Percentiles rank a stretch among this genome's conserved stretches.
phyloP scores from a whole-genome alignment of 768 basidiomycete genomes.

The Hydnum rufescens region DNA sequence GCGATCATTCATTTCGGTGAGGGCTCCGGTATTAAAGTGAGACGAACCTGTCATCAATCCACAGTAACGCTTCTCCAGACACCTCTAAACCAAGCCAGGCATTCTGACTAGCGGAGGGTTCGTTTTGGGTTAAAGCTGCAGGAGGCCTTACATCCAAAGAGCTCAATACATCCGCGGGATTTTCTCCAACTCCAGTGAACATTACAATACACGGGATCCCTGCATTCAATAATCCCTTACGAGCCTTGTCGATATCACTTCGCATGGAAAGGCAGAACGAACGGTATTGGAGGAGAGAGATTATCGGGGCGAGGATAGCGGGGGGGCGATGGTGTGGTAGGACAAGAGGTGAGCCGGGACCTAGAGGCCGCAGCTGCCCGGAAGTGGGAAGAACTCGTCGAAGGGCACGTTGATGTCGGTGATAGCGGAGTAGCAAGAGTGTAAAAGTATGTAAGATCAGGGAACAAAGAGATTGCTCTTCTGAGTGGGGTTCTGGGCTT shows the following conservation, averaged over 20 bases:
- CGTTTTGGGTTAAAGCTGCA: neutral
- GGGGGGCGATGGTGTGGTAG: slow-evolving; percentile 11
- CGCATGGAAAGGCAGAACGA: slow-evolving; percentile 48
- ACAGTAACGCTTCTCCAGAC: slow-evolving; percentile 53
- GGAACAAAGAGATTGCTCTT: slow-evolving; percentile 3
- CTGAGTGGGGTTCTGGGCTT: slow-evolving; percentile 5
- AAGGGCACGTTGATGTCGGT: slow-evolving; percentile 1
- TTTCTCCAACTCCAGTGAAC: slow-evolving; percentile 17
- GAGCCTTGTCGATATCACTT: slow-evolving; percentile 38
- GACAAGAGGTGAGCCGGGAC: neutral
- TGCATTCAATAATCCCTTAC: slow-evolving; percentile 46
- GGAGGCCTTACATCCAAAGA: slow-evolving; percentile 1
- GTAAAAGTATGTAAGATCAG: slow-evolving; percentile 3
- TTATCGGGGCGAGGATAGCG: slow-evolving; percentile 47
- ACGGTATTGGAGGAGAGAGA: slow-evolving; percentile 63
- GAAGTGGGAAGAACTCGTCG: too few relatives aligned
- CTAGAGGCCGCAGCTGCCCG: too few relatives aligned
- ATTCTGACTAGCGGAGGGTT: neutral
- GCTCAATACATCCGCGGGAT: slow-evolving; percentile 6
- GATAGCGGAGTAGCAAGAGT: slow-evolving; percentile 7
- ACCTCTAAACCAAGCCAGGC: slow-evolving; percentile 15
- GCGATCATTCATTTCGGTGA: neutral
- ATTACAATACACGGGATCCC: slow-evolving; percentile 32
- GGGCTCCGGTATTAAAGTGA: neutral
- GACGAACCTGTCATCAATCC: slow-evolving; percentile 44